Conservation (phyloP, 1,284 basidiomycete species). For the Ustilago shanxiensis region DNA sequence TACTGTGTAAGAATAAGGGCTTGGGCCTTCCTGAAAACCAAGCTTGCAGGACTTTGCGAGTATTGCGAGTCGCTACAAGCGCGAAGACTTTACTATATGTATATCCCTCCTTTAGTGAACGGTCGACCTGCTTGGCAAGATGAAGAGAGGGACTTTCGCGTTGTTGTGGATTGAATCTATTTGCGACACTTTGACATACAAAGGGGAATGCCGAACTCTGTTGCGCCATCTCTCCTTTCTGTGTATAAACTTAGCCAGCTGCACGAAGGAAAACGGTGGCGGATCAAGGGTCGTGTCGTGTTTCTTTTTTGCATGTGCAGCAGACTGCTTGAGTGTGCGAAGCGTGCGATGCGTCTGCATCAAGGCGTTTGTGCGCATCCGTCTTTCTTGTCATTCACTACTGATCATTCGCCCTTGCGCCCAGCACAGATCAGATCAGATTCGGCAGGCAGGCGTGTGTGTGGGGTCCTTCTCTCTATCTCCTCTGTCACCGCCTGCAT, state of each 20-base stretch:
- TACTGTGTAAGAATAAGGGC: too few relatives aligned
- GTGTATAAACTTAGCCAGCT: neutral
- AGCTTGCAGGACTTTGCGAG: neutral
- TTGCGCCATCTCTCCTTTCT: neutral
- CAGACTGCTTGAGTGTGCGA: neutral
- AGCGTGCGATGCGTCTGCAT: neutral
- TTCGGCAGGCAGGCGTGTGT: conserved; percentile 5
- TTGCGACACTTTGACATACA: conserved; percentile 2
- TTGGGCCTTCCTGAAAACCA: too few relatives aligned
- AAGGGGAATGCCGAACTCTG: neutral
- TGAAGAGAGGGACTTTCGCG: neutral
- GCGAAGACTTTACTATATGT: neutral
- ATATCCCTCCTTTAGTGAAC: neutral
- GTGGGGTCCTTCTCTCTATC: neutral
- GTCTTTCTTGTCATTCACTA: neutral
- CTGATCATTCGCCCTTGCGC: neutral
- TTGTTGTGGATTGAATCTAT: neutral
- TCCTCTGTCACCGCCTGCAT: neutral
- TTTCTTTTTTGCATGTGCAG: conserved; percentile 14
- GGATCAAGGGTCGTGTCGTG: conserved; percentile 24
- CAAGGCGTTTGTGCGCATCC: neutral
- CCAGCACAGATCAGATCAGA: conserved; percentile 2
- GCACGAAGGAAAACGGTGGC: neutral
- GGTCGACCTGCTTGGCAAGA: neutral
- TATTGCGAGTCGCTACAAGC: neutral